Conservation (phyloP, 75 land plant species). For the Ceratopteris richardii region DNA sequence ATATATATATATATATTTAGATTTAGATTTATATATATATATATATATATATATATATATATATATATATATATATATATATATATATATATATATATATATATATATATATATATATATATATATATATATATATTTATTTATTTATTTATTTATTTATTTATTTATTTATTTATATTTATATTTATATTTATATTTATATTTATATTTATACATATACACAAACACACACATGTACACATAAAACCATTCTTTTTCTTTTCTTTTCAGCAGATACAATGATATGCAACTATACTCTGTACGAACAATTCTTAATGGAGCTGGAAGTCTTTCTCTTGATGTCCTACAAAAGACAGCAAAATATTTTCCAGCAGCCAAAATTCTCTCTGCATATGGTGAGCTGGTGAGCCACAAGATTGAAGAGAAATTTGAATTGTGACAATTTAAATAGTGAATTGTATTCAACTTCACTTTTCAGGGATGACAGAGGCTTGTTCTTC, state of each 20-base stretch:
- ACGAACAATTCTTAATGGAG: constrained; percentile 84
- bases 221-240: background rate
- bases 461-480: constrained; percentile 30
- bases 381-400: constrained; percentile 88
- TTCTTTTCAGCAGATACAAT: background rate
- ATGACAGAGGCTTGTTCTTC: constrained; percentile 96
- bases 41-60: no score
- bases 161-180: no score
- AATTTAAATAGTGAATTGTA: background rate
- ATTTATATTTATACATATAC: background rate
- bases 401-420: background rate
- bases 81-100: no score
- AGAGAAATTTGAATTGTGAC: background rate
- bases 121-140: no score
- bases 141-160: no score
- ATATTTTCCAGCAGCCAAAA: constrained; percentile 66
- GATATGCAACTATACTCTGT: constrained; percentile 8
- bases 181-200: no score
- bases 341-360: constrained; percentile 38
- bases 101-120: no score
- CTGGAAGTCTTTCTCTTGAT: constrained; percentile 51
- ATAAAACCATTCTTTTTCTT: background rate
- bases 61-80: no score
- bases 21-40: no score
- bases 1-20: no score